Conservation (phyloP, 2,329 filamentous ascomycete genomes). For the Fusarium luffae region DNA sequence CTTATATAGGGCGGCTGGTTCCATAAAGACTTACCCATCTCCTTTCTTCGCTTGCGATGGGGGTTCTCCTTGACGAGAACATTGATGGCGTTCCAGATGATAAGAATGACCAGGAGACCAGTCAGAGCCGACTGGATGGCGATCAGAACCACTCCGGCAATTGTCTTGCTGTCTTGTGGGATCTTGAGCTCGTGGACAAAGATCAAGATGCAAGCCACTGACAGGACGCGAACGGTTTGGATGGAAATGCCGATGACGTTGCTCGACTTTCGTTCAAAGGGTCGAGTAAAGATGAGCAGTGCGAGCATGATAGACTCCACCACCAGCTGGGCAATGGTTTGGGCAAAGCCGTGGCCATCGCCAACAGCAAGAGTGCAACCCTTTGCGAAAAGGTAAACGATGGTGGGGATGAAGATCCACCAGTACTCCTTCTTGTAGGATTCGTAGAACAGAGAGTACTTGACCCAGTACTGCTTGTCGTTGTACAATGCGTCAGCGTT, state of each 20-base stretch:
- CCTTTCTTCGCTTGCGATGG: conserved; percentile 87
- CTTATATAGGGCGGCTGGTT: neutral
- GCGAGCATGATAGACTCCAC: conserved; percentile 84
- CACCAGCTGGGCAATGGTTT: conserved; percentile 81
- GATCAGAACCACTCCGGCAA: conserved; percentile 92
- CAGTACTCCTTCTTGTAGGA: conserved; percentile 94
- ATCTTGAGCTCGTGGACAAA: conserved; percentile 95
- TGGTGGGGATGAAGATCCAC: conserved; percentile 94
- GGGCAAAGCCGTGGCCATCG: conserved; percentile 85
- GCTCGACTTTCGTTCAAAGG: conserved; percentile 86
- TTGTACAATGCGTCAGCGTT: conserved; percentile 81
- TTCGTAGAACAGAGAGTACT: conserved; percentile 98
- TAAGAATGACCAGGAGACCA: conserved; percentile 84
- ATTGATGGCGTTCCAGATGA: conserved; percentile 88
- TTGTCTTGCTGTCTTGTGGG: conserved; percentile 89
- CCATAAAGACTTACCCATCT: conserved; percentile 74
- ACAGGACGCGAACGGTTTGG: conserved; percentile 87
- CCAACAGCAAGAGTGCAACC: conserved; percentile 86
- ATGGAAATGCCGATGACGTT: conserved; percentile 96
- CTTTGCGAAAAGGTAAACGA: conserved; percentile 91
- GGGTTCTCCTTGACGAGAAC: conserved; percentile 88
- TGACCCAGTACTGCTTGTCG: conserved; percentile 89
- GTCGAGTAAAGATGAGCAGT: conserved; percentile 84
- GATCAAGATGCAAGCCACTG: conserved; percentile 87
- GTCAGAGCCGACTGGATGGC: conserved; percentile 90